Conservation (phyloP, 352 stramenopile genomes). For the Halophytophthora batemanensis region DNA sequence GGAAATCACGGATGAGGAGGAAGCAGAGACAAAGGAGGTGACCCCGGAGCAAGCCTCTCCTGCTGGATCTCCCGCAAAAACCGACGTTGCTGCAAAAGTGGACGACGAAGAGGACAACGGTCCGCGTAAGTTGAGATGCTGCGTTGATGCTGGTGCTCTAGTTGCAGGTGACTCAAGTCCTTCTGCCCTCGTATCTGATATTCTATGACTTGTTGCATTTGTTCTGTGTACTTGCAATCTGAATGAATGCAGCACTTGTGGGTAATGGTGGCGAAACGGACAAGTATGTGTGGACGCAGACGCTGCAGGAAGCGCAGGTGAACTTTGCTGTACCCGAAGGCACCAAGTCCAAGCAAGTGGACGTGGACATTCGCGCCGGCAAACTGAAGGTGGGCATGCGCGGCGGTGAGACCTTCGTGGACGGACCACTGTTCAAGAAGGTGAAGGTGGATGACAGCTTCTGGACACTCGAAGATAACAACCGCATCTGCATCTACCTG, state of each 20-base stretch:
- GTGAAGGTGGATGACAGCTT: conserved; percentile 99
- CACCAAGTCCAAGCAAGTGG: conserved; percentile 92
- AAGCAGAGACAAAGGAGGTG: conserved; percentile 26
- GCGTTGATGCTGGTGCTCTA: not conserved
- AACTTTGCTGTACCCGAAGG: conserved; percentile 90
- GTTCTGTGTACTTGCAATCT: not conserved
- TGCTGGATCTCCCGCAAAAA: conserved; percentile 3
- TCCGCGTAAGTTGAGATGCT: conserved; percentile 36
- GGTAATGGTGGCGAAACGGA: conserved; percentile 92
- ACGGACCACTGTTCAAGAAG: conserved; percentile 93
- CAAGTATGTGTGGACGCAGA: conserved; percentile 98
- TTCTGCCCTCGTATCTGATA: conserved; percentile 7
- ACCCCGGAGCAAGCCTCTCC: conserved; percentile 11
- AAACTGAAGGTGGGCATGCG: conserved; percentile 91
- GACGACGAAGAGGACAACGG: conserved; percentile 69
- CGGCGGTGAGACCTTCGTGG: conserved; percentile 59
- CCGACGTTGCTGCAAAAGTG: conserved; percentile 33
- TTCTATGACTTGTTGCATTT: conserved; percentile 1
- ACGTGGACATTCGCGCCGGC: conserved; percentile 90
- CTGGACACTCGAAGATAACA: conserved; percentile 96
- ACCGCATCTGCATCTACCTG: conserved; percentile 91
- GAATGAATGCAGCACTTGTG: conserved; percentile 51
- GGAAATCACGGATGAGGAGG: conserved; percentile 69
- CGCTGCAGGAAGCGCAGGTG: conserved; percentile 93
- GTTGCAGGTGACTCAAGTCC: not conserved